Conservation (phyloP, 2,329 filamentous ascomycete species). For the Venturia aucupariae region DNA sequence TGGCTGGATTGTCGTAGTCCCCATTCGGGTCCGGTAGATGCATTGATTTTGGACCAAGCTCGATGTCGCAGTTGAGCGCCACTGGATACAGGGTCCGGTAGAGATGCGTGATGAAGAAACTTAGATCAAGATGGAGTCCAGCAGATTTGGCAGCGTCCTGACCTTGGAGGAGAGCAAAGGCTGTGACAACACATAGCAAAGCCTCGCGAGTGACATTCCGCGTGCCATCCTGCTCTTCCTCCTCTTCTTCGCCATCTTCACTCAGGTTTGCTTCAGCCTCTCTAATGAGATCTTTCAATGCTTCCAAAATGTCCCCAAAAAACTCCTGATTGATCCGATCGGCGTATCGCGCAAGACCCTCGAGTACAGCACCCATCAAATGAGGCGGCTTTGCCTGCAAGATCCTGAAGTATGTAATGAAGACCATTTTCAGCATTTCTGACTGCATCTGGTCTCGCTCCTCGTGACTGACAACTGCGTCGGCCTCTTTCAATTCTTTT, state of each 20-base stretch:
- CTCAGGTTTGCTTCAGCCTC: conserved; percentile 50
- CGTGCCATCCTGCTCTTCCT: conserved; percentile 42
- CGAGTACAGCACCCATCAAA: conserved; percentile 93
- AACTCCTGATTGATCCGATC: conserved; percentile 99
- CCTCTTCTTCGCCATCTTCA: conserved; percentile 34
- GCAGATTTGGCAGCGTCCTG: conserved; percentile 86
- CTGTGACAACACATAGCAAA: conserved; percentile 89
- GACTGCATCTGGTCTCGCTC: conserved; percentile 90
- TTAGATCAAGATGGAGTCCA: conserved; percentile 78
- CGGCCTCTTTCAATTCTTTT: conserved; percentile 87
- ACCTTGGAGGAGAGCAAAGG: conserved; percentile 89
- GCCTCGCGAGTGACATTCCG: conserved; percentile 78
- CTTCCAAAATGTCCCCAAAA: conserved; percentile 92
- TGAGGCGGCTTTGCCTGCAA: conserved; percentile 72
- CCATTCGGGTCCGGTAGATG: conserved; percentile 58
- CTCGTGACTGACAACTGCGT: conserved; percentile 84
- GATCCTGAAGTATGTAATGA: conserved; percentile 89
- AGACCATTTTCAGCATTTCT: conserved; percentile 92
- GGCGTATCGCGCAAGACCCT: conserved; percentile 86
- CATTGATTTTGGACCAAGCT: conserved; percentile 66
- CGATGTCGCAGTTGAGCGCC: conserved; percentile 74
- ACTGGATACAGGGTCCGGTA: conserved; percentile 77
- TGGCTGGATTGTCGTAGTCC: conserved; percentile 27
- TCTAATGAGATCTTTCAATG: conserved; percentile 82
- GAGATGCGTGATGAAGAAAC: conserved; percentile 90